Evolutionary conservation across 2,329 filamentous ascomycete genomes (phyloP), one percentile per base, ranked within the genome.

Genomic region (Laburnicola sp.): DNA sequence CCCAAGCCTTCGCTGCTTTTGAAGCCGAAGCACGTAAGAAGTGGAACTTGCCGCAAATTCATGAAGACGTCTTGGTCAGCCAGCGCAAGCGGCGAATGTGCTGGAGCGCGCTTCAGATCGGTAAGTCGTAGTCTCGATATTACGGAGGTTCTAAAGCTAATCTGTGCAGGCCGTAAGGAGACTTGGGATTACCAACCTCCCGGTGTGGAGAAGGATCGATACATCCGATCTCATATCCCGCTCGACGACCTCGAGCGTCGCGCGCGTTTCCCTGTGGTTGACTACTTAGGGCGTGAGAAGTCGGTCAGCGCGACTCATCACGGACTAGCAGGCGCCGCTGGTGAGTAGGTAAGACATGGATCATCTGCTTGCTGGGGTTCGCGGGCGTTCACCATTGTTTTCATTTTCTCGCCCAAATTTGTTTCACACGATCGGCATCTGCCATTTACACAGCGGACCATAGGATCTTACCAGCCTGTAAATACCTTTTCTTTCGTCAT

Each of bases 101-200:
- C 25, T 95, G 90, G 86, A 83, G 82, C 35, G 89, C 92, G 0
- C 79, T 97, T 57, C 88, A 85, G 69, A 75, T 86, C 71, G 92
- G 91, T 48, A 78, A 78, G 31, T 52, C 22, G 3, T 26, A 3
- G 21, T 3, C 5, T 7, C 22, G 6, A 36, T 16, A 23, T 45
- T 16, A 11, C 10, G 3, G 16, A 6, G 9, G 41, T 8, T 35
- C 6, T 26, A 34, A 40, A 21, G 40, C 56, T 63, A 42, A 63
- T 44, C 28, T 11, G n/a, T 2, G 28, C 36, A 60, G 62, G 65
- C 27, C 63, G 61, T 11, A 61, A 63, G 45, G 88, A 88, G 34
- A 83, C 85, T 68, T 97, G 92, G 92, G 92, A 97, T 73, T 88
- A 87, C 74, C 83, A 92, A 75, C 91, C 91, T 0, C 75, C 80